These are phyloP conservation scores for Platanthera zijinensis DNA, from an alignment of 106 monocot genomes.

Conservation along the genomic window DNA sequence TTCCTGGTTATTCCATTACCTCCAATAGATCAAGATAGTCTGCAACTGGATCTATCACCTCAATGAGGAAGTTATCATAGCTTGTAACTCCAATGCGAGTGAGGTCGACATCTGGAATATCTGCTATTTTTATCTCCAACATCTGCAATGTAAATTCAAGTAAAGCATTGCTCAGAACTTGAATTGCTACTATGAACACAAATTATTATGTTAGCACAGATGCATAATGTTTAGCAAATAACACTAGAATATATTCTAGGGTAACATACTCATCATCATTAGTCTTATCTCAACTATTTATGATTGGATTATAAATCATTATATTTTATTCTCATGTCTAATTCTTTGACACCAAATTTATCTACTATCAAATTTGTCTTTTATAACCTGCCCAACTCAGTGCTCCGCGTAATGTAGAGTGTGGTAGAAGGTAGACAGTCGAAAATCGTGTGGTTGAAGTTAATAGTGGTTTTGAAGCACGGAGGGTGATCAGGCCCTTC, in stretches of 20 bases:
- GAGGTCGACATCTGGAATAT: conserved; percentile 81
- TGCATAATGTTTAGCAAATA: not conserved
- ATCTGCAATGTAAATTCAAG: conserved; percentile 42
- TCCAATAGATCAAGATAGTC: conserved; percentile 96
- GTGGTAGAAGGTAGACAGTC: too few relatives aligned
- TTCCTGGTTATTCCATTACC: conserved; percentile 35
- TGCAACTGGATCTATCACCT: conserved; percentile 89
- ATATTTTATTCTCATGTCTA: too few relatives aligned
- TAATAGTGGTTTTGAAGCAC: too few relatives aligned
- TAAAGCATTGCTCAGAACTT: not conserved
- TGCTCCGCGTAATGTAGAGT: too few relatives aligned
- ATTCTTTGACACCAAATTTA: too few relatives aligned
- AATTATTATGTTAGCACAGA: not conserved
- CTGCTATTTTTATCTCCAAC: conserved; percentile 81
- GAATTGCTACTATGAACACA: not conserved
- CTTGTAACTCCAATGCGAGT: conserved; percentile 48
- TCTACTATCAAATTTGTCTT: too few relatives aligned
- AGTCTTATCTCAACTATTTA: too few relatives aligned
- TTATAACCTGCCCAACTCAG: too few relatives aligned
- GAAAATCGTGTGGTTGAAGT: too few relatives aligned
- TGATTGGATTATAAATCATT: too few relatives aligned
- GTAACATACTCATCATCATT: not conserved
- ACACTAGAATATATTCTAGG: not conserved
- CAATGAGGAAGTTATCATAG: conserved; percentile 68
- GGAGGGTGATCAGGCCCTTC: too few relatives aligned